Evolutionary conservation across 257 asterid species (phyloP), one percentile per base, ranked within the genome.

Genomic region (Vinca minor): DNA sequence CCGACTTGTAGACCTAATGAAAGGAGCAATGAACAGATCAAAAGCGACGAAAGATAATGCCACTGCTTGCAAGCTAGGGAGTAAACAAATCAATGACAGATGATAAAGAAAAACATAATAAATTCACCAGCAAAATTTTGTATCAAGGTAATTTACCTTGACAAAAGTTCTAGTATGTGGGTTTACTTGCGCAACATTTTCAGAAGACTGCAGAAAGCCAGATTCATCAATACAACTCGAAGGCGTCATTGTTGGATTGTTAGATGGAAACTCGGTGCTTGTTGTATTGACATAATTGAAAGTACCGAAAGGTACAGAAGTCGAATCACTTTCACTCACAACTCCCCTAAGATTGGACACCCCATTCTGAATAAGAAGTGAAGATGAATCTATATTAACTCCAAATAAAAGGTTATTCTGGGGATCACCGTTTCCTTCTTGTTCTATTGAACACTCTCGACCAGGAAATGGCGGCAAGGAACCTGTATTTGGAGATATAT

Each of bases 381-480:
- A 76, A 6, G 88, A 71, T 31, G 90, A 42, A 59, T 32, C 47
- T 50, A 64, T 80, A 73, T 82, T 82, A 45, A 80, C 87, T 64
- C 95, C 92, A 45, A 81, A 86, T 35, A 85, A 79, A 47, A 77
- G 78, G 76, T 81, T 69, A 70, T 77, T 88, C 58, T 86, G 92
- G n/a, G 81, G 81, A 68, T 84, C 92, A 54, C 66, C 78, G 55
- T 76, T 74, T 14, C 81, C 87, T 72, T 74, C 86, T 56, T 79
- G 91, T 64, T 80, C 85, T 15, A 79, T 71, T 69, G 79, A 59
- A 69, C 86, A 72, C 72, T n/a, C n/a, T n/a, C 89, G 69, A 39
- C 87, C 83, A 12, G 95, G 96, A 75, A 86, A 84, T 0, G 92
- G 91, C 53, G 96, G 96, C 71, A 83, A 77, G 42, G 86, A 75